Evolutionary conservation across 2,329 filamentous ascomycete genomes (phyloP).

Genomic region (Epichloe sp.): DNA sequence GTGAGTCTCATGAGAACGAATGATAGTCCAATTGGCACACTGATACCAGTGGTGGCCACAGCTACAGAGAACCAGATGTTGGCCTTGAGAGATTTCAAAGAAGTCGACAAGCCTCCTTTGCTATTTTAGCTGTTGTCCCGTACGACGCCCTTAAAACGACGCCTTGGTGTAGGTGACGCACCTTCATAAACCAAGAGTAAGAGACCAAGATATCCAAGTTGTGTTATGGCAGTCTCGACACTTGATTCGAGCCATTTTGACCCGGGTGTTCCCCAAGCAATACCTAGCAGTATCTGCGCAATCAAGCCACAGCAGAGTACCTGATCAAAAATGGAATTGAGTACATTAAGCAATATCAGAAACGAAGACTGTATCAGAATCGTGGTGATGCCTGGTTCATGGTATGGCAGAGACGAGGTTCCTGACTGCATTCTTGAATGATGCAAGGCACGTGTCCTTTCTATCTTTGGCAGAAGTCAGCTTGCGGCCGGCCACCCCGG

Average conservation of each 20-base stretch:
- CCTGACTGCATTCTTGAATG: neutral
- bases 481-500: too few species aligned
- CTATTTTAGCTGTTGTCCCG: neutral
- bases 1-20: conserved; percentile 42
- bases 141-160: neutral
- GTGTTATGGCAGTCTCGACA: conserved; percentile 41
- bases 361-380: conserved; percentile 51
- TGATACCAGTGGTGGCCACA: conserved; percentile 55
- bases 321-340: conserved; percentile 44
- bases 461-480: too few species aligned
- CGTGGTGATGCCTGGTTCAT: conserved; percentile 46
- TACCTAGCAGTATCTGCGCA: conserved; percentile 57
- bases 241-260: conserved; percentile 41
- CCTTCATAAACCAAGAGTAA: conserved; percentile 61
- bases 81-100: conserved; percentile 30
- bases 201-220: conserved; percentile 62
- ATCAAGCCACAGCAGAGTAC: conserved; percentile 57
- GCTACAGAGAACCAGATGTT: conserved; percentile 46
- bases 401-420: conserved; percentile 33
- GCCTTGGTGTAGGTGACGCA: conserved; percentile 9
- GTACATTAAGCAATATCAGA: conserved; percentile 45
- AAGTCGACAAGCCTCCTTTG: conserved; percentile 38
- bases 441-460: too few species aligned
- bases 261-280: conserved; percentile 57
- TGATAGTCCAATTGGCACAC: conserved; percentile 49